phyloP scores from a whole-genome alignment of 129 eudicot genomes.

The Kitagawia praeruptora region DNA sequence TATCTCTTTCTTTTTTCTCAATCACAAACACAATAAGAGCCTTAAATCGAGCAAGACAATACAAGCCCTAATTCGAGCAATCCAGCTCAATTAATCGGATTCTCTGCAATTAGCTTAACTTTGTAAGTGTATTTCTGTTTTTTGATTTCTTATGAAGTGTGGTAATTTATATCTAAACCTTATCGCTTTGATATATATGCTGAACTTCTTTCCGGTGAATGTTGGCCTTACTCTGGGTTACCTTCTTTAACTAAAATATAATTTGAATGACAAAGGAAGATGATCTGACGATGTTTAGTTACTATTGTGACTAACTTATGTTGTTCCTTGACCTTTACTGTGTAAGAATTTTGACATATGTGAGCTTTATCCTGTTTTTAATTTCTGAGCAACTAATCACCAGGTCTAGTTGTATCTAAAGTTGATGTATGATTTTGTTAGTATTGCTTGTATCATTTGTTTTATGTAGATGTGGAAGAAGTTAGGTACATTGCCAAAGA shows the following conservation, averaged over 20 bases:
- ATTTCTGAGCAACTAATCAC: background rate
- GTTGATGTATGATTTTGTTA: background rate
- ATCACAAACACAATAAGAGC: no score
- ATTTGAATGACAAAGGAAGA: background rate
- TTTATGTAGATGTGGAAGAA: slow-evolving; percentile 89
- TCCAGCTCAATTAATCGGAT: no score
- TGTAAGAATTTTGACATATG: background rate
- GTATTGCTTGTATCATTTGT: slow-evolving; percentile 1
- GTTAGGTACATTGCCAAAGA: slow-evolving; percentile 85
- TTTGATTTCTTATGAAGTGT: background rate
- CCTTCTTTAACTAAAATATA: background rate
- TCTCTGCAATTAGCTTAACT: no score
- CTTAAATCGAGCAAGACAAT: no score
- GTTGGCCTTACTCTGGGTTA: no score
- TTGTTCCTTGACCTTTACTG: background rate
- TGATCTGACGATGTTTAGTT: background rate
- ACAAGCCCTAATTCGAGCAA: no score
- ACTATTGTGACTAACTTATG: background rate
- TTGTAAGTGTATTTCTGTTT: no score
- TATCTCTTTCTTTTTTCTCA: no score
- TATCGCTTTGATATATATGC: background rate
- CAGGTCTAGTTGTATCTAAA: background rate
- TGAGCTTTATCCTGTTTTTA: background rate
- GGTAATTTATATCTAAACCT: background rate
- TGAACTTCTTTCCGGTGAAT: background rate